Conservation (phyloP, 495 filamentous ascomycete species). For the Aspergillus indologenus region DNA sequence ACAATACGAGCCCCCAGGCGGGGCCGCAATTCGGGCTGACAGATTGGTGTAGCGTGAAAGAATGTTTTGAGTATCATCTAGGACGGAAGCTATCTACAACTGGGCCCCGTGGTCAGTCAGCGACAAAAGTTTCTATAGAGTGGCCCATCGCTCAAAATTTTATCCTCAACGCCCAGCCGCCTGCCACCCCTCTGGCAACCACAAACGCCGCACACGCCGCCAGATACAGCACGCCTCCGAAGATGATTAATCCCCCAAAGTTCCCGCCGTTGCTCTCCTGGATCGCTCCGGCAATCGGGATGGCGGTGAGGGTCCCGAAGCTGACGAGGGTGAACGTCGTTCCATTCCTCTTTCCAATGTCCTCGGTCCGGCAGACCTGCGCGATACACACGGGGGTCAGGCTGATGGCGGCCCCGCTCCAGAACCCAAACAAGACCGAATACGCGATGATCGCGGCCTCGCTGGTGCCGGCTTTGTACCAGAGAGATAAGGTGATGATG, state of each 20-base stretch:
- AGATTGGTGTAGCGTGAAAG: no score
- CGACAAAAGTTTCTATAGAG: no score
- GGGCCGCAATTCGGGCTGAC: no score
- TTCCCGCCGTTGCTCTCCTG: slow-evolving; percentile 22
- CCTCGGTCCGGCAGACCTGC: slow-evolving; percentile 53
- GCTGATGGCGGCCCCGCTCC: slow-evolving; percentile 56
- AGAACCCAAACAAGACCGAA: slow-evolving; percentile 58
- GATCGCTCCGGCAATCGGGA: slow-evolving; percentile 71
- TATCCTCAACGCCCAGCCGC: slow-evolving; percentile 35
- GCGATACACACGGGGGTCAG: slow-evolving; percentile 60
- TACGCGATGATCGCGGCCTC: slow-evolving; percentile 53
- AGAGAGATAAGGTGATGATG: slow-evolving; percentile 50
- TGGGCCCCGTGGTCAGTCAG: no score
- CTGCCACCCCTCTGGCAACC: slow-evolving; percentile 44
- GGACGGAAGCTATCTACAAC: no score
- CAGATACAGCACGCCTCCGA: slow-evolving; percentile 52
- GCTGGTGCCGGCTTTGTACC: slow-evolving; percentile 40
- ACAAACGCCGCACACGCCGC: slow-evolving; percentile 44
- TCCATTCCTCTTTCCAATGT: slow-evolving; percentile 62
- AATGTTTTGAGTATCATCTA: no score
- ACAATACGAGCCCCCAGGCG: no score
- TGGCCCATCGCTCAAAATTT: slow-evolving; percentile 26
- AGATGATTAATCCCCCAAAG: slow-evolving; percentile 49
- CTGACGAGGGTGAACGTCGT: slow-evolving; percentile 59
- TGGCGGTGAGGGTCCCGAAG: slow-evolving; percentile 62